Percentiles rank a stretch among this genome's conserved stretches.
Evolutionary conservation across 2,329 filamentous ascomycete species (phyloP).

Genomic region (Hortaea werneckii): DNA sequence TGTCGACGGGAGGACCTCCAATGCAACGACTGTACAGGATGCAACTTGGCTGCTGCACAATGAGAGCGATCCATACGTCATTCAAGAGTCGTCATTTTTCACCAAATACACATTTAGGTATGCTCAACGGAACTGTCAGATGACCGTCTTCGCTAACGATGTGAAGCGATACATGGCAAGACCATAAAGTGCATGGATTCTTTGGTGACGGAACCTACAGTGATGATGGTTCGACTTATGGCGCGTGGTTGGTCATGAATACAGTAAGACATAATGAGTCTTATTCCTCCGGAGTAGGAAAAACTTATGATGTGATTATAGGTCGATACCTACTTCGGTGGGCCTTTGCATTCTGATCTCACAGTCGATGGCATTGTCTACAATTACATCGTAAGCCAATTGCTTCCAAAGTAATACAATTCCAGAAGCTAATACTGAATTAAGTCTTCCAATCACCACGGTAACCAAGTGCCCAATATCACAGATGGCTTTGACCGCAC

Average conservation of each 20-base stretch:
- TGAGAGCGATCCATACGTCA: slow-evolving; percentile 44
- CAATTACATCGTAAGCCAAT: slow-evolving; percentile 44
- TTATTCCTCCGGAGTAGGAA: too few relatives aligned
- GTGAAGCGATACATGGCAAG: slow-evolving; percentile 44
- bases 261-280: slow-evolving; percentile 29
- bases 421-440: neutral
- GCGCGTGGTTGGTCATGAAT: slow-evolving; percentile 56
- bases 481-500: slow-evolving; percentile 55
- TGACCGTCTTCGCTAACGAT: neutral
- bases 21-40: slow-evolving; percentile 44
- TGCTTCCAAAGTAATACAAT: accelerated
- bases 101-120: slow-evolving; percentile 52
- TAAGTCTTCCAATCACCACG: slow-evolving; percentile 50
- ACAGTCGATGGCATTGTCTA: slow-evolving; percentile 56
- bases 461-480: slow-evolving; percentile 53
- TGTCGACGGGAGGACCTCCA: neutral
- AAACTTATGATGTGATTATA: too few relatives aligned
- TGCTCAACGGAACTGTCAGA: neutral
- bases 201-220: slow-evolving; percentile 44
- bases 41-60: slow-evolving; percentile 53
- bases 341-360: slow-evolving; percentile 52
- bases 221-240: slow-evolving; percentile 43
- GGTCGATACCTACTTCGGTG: slow-evolving; percentile 50
- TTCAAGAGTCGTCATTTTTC: slow-evolving; percentile 50
- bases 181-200: slow-evolving; percentile 48